Evolutionary conservation across 2,329 filamentous ascomycete species (phyloP).

Genomic region (Pochonia chlamydosporia): DNA sequence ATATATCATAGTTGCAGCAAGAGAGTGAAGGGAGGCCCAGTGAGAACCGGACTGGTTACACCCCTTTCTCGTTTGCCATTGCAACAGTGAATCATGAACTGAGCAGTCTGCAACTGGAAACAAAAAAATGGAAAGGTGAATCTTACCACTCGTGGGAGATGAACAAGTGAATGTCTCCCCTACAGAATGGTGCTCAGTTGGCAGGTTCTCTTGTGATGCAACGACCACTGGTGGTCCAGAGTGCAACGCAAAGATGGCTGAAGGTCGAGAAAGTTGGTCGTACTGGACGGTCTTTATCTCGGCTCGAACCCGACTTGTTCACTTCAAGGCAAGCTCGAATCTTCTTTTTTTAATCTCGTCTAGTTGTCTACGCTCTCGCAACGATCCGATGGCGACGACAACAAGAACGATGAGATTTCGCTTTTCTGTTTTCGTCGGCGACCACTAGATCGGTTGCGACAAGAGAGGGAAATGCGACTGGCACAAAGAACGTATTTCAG

Average conservation of each 20-base stretch:
- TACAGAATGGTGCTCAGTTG: conserved; percentile 35
- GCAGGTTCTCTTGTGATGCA: conserved; percentile 15
- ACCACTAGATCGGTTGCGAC: conserved; percentile 28
- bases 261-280: neutral
- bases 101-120: neutral
- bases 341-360: conserved; percentile 18
- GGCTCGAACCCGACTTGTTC: conserved; percentile 16
- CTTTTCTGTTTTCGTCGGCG: conserved; percentile 27
- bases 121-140: conserved; percentile 10
- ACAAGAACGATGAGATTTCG: conserved; percentile 25
- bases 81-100: neutral
- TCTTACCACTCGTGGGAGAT: conserved; percentile 76
- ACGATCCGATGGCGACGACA: conserved; percentile 24
- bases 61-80: neutral
- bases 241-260: conserved; percentile 12
- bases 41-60: too few relatives aligned
- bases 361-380: conserved; percentile 33
- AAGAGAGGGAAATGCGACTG: conserved; percentile 22
- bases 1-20: neutral
- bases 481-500: conserved; percentile 37
- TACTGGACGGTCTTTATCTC: conserved; percentile 4
- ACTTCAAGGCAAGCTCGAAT: conserved; percentile 25
- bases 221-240: conserved; percentile 14
- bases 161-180: conserved; percentile 99
- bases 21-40: neutral